Evolutionary conservation across 1,284 basidiomycete genomes (phyloP).

Genomic region (Cutaneotrichosporon sp.): DNA sequence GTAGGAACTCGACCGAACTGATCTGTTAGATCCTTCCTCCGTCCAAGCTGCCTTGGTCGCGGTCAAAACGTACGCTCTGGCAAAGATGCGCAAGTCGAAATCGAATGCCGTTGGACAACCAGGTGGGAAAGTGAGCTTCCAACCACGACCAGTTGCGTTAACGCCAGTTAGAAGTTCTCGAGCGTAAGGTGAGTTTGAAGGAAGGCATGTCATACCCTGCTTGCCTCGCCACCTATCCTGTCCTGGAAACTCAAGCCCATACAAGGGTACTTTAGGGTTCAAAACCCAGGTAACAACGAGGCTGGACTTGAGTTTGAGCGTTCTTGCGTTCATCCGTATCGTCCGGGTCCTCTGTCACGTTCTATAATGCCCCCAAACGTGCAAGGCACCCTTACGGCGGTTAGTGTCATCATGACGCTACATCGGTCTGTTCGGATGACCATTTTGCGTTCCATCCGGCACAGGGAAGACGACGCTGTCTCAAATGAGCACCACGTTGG

Average conservation of each 20-base stretch:
- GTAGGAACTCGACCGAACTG: conserved; percentile 12
- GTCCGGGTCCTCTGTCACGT: too few relatives aligned
- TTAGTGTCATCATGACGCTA: not conserved
- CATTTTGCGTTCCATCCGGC: not conserved
- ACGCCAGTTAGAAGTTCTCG: conserved; percentile 7
- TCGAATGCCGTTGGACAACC: conserved; percentile 25
- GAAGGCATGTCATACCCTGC: too few relatives aligned
- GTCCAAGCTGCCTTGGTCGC: conserved; percentile 25
- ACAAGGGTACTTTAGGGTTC: too few relatives aligned
- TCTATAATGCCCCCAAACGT: too few relatives aligned
- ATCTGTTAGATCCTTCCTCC: conserved; percentile 24
- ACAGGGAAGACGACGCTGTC: not conserved
- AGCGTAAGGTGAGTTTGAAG: conserved; percentile 8
- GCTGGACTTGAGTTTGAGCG: too few relatives aligned
- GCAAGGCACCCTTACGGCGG: too few relatives aligned
- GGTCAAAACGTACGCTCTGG: conserved; percentile 32
- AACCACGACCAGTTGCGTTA: not conserved
- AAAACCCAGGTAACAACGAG: too few relatives aligned
- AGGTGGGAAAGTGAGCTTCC: conserved; percentile 30
- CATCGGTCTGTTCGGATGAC: not conserved
- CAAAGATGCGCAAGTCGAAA: conserved; percentile 35
- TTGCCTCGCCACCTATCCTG: too few relatives aligned
- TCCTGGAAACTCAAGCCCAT: too few relatives aligned
- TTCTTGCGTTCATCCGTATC: not conserved
- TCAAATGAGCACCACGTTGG: not conserved